Evolutionary conservation across 345 rosid species (phyloP).

Genomic region (Linum trigynum): DNA sequence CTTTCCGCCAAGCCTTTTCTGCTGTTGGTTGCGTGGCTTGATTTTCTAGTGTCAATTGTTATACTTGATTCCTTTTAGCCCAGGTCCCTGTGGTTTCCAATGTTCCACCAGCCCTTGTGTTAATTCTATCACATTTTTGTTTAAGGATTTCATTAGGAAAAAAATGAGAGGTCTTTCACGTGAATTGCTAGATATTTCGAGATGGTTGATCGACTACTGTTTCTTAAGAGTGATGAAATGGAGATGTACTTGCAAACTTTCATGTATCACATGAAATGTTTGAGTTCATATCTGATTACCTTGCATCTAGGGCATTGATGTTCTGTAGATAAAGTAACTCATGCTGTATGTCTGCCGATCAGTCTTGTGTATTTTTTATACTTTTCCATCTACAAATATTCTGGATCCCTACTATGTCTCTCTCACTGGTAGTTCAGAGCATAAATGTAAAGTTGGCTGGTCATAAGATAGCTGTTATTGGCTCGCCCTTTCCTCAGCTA

Average conservation of each 20-base stretch:
- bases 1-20: background rate
- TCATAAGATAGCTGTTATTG: too few relatives aligned
- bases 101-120: too few relatives aligned
- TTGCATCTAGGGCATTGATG: background rate
- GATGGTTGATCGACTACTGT: background rate
- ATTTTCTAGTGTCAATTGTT: too few relatives aligned
- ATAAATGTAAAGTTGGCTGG: too few relatives aligned
- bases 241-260: background rate
- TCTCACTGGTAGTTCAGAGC: too few relatives aligned
- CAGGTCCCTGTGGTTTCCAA: too few relatives aligned
- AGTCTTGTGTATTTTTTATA: background rate
- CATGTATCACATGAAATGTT: background rate
- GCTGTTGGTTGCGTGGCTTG: too few relatives aligned
- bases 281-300: background rate
- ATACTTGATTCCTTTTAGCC: too few relatives aligned
- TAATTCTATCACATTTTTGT: too few relatives aligned
- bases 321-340: background rate
- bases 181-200: background rate
- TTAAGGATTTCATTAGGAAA: background rate
- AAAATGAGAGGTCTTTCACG: background rate
- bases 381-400: background rate
- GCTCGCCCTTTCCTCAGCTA: too few relatives aligned
- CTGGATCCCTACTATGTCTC: too few relatives aligned
- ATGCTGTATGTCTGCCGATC: background rate
- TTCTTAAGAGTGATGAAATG: background rate